phyloP scores from a whole-genome alignment of 2,329 filamentous ascomycete species.

The Venturia carpophila region DNA sequence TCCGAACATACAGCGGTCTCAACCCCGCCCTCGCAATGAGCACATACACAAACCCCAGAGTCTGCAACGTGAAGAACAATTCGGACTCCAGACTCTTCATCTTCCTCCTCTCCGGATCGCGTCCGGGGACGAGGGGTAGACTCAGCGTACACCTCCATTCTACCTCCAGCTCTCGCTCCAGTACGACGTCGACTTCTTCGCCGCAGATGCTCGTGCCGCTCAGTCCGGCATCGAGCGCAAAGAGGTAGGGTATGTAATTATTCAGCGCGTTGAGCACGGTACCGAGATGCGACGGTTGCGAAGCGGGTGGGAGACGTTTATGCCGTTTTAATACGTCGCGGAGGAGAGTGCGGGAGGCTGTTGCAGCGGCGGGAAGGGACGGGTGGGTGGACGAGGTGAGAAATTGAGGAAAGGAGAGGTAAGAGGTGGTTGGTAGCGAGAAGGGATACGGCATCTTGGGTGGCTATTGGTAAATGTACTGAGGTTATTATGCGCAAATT shows the following conservation, averaged over 20 bases:
- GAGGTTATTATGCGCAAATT: background rate
- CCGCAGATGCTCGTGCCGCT: slow-evolving; percentile 46
- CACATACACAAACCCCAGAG: slow-evolving; percentile 66
- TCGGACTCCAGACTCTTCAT: slow-evolving; percentile 74
- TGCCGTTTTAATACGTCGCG: slow-evolving; percentile 79
- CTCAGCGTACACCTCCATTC: slow-evolving; percentile 74
- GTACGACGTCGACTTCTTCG: slow-evolving; percentile 60
- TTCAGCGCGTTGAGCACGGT: slow-evolving; percentile 62
- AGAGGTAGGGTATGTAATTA: slow-evolving; percentile 74
- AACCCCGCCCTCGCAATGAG: slow-evolving; percentile 65
- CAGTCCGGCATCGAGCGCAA: slow-evolving; percentile 69
- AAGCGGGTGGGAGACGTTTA: slow-evolving; percentile 69
- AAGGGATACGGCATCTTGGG: slow-evolving; percentile 79
- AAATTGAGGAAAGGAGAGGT: slow-evolving; percentile 70
- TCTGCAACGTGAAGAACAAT: slow-evolving; percentile 67
- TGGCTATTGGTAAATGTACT: background rate
- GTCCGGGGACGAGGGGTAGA: slow-evolving; percentile 44
- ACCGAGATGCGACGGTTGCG: slow-evolving; percentile 63
- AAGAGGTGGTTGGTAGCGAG: slow-evolving; percentile 78
- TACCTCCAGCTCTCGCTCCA: slow-evolving; percentile 58
- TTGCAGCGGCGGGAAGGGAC: slow-evolving; percentile 73
- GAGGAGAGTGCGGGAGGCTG: slow-evolving; percentile 75
- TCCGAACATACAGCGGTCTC: slow-evolving; percentile 56
- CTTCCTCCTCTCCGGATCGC: slow-evolving; percentile 58
- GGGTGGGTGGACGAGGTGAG: slow-evolving; percentile 79